Conservation (phyloP, 495 filamentous ascomycete species). For the Sporormia fimetaria region DNA sequence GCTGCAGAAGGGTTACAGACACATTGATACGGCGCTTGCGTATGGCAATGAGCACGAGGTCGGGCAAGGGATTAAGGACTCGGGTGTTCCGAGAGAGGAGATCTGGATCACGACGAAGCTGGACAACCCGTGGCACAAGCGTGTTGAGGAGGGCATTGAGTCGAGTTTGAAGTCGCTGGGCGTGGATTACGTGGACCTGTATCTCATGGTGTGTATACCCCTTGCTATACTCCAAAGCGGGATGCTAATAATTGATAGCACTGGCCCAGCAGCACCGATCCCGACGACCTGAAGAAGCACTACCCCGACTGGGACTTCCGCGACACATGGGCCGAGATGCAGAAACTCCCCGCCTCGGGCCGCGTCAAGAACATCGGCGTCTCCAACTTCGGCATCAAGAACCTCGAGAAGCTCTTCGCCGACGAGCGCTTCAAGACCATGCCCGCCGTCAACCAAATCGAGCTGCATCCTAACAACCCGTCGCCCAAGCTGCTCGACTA, state of each 20-base stretch:
- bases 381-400: constrained; percentile 51
- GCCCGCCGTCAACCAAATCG: constrained; percentile 84
- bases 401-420: constrained; percentile 46
- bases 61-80: constrained; percentile 66
- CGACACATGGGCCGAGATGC: constrained; percentile 72
- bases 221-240: neutral
- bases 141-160: constrained; percentile 56
- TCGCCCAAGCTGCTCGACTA: constrained; percentile 65
- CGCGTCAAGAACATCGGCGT: constrained; percentile 66
- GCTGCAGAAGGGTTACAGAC: constrained; percentile 58
- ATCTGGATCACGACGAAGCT: constrained; percentile 87
- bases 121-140: constrained; percentile 69
- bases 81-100: constrained; percentile 65
- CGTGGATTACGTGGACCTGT: constrained; percentile 71
- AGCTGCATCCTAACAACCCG: constrained; percentile 35
- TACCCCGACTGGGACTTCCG: constrained; percentile 65
- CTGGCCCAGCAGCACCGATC: constrained; percentile 62
- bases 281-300: constrained; percentile 45
- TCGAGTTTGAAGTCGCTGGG: constrained; percentile 58
- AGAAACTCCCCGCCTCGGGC: constrained; percentile 67
- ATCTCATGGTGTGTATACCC: constrained; percentile 44
- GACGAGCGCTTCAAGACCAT: constrained; percentile 48
- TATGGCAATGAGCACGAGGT: constrained; percentile 82
- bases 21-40: constrained; percentile 64
- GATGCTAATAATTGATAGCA: constrained; percentile 35